phyloP scores from a whole-genome alignment of 768 basidiomycete species.

The Grammothele lineata region DNA sequence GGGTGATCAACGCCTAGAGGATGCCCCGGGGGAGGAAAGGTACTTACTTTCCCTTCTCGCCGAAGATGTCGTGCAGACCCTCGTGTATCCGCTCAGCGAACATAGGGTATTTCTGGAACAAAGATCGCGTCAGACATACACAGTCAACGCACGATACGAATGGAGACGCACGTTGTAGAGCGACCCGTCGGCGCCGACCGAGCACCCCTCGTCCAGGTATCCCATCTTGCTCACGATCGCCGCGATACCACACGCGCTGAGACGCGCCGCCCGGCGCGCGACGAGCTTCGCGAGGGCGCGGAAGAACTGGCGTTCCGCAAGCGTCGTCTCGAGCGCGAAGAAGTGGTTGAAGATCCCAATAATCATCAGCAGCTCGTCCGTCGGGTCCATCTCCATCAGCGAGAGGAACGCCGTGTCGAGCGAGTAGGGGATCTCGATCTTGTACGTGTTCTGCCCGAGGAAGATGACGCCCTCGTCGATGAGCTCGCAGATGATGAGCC shows the following conservation, averaged over 20 bases:
- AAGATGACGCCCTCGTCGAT: slow-evolving; percentile 97
- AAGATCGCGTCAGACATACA: not conserved
- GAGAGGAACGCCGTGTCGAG: slow-evolving; percentile 97
- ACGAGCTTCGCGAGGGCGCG: slow-evolving; percentile 87
- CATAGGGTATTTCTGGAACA: slow-evolving; percentile 89
- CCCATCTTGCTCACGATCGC: slow-evolving; percentile 95
- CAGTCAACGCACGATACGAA: not conserved
- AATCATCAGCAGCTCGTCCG: slow-evolving; percentile 94
- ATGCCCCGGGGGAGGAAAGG: not conserved
- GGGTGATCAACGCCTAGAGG: not conserved
- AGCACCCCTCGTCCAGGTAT: slow-evolving; percentile 86
- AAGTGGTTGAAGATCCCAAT: slow-evolving; percentile 98
- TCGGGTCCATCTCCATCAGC: slow-evolving; percentile 95
- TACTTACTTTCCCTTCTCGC: slow-evolving; percentile 86
- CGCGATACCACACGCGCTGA: slow-evolving; percentile 95
- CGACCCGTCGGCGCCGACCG: slow-evolving; percentile 91
- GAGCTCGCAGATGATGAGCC: slow-evolving; percentile 91
- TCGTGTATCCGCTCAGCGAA: slow-evolving; percentile 93
- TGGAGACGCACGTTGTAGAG: slow-evolving; percentile 83
- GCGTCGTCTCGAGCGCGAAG: slow-evolving; percentile 93
- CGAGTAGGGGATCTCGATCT: slow-evolving; percentile 88
- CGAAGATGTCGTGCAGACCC: slow-evolving; percentile 91
- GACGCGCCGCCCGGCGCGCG: slow-evolving; percentile 82
- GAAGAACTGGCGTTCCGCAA: slow-evolving; percentile 97
- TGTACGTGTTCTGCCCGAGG: slow-evolving; percentile 98